Evolutionary conservation across 2,329 filamentous ascomycete species (phyloP), one percentile per base, ranked within the genome.

Genomic region (Colletotrichum liaoningense): DNA sequence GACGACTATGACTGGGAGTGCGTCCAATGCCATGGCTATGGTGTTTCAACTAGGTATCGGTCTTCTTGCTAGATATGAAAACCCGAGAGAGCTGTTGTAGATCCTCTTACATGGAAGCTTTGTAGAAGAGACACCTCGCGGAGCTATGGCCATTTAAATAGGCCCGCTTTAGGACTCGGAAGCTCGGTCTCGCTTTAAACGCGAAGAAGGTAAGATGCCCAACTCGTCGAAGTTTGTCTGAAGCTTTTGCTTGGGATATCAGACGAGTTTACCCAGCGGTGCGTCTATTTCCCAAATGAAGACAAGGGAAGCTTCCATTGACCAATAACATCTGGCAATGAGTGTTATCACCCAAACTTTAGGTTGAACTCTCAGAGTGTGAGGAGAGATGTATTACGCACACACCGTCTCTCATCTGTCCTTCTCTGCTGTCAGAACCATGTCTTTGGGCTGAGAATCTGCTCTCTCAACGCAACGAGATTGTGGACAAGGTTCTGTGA

Each of bases 1-100:
- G 5, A 72, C 26, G 28, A 69, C 65, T 7, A 69, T 24, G 3
- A 63, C 9, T 6, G 69, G 57, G 24, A 72, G 59, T 3, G 52
- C 28, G n/a, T 59, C 54, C 26, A 54, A 38, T 7, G 69, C 24
- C 65, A 69, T 69, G 22, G 0, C 42, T 38, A 5, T 19, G 5
- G 9, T 7, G 33, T 8, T 42, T 16, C 2, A 3, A 16, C 2
- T 42, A 19, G 5, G 14, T 16, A 33, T 33, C 30, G 9, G 30
- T 4, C 0, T 33, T 33, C 8, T 16, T 16, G 3, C 38, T 16
- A 1, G 38, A 16, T 5, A 6, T 7, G 38, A 19, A 42, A 16
- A 7, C 38, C 16, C 14, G 38, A 7, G 14, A 42, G 5, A 42
- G 14, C 12, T 6, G 14, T 5, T 5, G 2, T 42, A 42, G 14